Evolutionary conservation across 2,329 filamentous ascomycete species (phyloP).

Genomic region (Clarireedia hainanense): DNA sequence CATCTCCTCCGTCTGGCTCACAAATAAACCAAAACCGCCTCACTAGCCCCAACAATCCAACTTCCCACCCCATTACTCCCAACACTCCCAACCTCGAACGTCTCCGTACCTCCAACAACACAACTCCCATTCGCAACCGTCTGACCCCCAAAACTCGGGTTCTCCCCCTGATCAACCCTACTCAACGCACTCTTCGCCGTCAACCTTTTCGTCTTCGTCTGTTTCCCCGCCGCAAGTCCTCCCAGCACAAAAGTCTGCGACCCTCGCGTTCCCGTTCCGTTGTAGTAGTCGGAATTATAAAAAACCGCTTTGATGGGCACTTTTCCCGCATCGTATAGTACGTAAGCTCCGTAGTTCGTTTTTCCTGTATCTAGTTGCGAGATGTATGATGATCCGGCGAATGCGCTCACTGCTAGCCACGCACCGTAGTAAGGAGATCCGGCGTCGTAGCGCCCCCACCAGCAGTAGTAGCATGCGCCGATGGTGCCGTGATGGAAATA

Average conservation of each 20-base stretch:
- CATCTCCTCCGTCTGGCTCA: not conserved
- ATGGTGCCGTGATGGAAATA: constrained; percentile 28
- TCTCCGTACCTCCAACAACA: constrained; percentile 34
- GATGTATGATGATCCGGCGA: constrained; percentile 22
- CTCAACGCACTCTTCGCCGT: constrained; percentile 36
- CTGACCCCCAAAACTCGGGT: constrained; percentile 39
- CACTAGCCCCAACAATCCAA: constrained; percentile 37
- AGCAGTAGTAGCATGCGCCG: constrained; percentile 29
- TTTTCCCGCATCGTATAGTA: constrained; percentile 15
- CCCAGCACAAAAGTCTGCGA: constrained; percentile 18
- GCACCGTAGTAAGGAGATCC: constrained; percentile 27
- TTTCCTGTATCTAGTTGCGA: constrained; percentile 17
- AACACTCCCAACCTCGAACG: constrained; percentile 28
- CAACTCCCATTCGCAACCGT: constrained; percentile 40
- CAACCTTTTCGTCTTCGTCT: constrained; percentile 22
- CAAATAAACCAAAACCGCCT: constrained; percentile 42
- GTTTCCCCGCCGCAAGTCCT: constrained; percentile 10
- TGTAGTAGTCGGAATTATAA: constrained; percentile 24
- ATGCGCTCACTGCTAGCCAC: constrained; percentile 19
- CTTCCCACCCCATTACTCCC: constrained; percentile 33
- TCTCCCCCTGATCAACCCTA: constrained; percentile 37
- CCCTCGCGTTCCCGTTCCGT: constrained; percentile 16
- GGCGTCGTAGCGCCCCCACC: constrained; percentile 22
- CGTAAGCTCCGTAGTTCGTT: constrained; percentile 19
- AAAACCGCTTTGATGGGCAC: constrained; percentile 17